Percentiles rank a stretch among this genome's conserved stretches.
phyloP scores from a whole-genome alignment of 805 yeast genomes.

The Metschnikowia henanensis region DNA sequence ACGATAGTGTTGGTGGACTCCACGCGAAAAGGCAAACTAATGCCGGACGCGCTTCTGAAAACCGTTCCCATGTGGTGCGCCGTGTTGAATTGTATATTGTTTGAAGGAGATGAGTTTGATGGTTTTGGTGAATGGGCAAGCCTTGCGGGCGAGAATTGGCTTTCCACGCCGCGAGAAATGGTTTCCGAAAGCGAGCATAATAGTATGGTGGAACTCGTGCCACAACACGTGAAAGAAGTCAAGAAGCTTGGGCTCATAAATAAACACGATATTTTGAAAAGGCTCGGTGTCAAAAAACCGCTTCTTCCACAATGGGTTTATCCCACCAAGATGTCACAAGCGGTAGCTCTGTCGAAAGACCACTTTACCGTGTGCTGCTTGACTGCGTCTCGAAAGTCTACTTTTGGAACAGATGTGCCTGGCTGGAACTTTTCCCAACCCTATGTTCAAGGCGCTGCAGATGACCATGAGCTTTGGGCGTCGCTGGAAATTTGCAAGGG shows the following conservation, averaged over 20 bases:
- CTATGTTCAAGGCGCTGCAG: slow-evolving; percentile 93
- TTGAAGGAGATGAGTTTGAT: slow-evolving; percentile 33
- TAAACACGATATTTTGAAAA: slow-evolving; percentile 26
- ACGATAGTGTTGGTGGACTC: slow-evolving; percentile 76
- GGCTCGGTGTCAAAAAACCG: slow-evolving; percentile 42
- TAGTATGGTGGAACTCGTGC: slow-evolving; percentile 49
- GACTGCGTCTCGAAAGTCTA: slow-evolving; percentile 15
- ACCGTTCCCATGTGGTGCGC: slow-evolving; percentile 94
- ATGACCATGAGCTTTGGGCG: slow-evolving; percentile 87
- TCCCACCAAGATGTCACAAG: slow-evolving; percentile 42
- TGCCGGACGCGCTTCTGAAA: slow-evolving; percentile 86
- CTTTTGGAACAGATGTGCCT: slow-evolving; percentile 9
- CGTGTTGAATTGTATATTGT: slow-evolving; percentile 58
- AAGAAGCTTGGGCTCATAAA: slow-evolving; percentile 40
- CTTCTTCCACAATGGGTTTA: slow-evolving; percentile 70
- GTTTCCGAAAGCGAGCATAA: slow-evolving; percentile 58
- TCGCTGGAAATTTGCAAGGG: slow-evolving; percentile 40
- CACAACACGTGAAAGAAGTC: slow-evolving; percentile 48
- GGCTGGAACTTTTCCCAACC: slow-evolving; percentile 21
- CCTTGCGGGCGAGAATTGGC: slow-evolving; percentile 28
- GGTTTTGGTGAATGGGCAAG: background rate
- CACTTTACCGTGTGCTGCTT: slow-evolving; percentile 15
- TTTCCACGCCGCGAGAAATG: slow-evolving; percentile 50
- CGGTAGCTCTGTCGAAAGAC: background rate
- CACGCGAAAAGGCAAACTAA: slow-evolving; percentile 77